phyloP scores from a whole-genome alignment of 2,329 filamentous ascomycete genomes.

The Ceratocystis huliohia region DNA sequence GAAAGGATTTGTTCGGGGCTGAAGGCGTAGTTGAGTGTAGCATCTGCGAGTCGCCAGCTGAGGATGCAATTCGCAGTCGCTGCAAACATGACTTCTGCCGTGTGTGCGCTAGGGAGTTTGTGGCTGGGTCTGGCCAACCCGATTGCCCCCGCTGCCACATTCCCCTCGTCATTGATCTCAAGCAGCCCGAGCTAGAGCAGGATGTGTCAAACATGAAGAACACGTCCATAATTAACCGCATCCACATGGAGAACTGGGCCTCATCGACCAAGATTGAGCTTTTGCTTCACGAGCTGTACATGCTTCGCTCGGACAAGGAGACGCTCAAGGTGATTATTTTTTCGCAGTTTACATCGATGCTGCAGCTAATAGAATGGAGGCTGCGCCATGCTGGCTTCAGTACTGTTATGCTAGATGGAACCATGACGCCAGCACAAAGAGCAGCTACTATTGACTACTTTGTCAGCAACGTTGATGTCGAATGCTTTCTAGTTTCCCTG shows the following conservation, averaged over 20 bases:
- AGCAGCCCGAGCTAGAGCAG: constrained; percentile 89
- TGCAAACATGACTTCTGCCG: constrained; percentile 68
- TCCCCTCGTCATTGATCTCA: constrained; percentile 74
- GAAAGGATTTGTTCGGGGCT: constrained; percentile 60
- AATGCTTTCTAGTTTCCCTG: constrained; percentile 89
- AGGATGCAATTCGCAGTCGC: constrained; percentile 82
- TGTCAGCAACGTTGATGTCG: constrained; percentile 87
- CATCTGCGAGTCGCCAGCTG: constrained; percentile 91
- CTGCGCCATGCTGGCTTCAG: constrained; percentile 93
- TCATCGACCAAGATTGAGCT: constrained; percentile 97
- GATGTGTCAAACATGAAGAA: constrained; percentile 70
- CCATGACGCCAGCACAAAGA: constrained; percentile 87
- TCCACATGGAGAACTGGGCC: constrained; percentile 98
- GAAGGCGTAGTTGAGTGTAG: constrained; percentile 86
- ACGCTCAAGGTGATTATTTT: constrained; percentile 97
- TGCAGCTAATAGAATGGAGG: constrained; percentile 94
- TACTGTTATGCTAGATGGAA: constrained; percentile 95
- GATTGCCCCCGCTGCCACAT: constrained; percentile 92
- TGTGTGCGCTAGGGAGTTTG: constrained; percentile 38
- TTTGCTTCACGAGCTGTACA: constrained; percentile 85
- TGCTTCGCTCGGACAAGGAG: constrained; percentile 79
- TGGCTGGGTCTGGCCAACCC: constrained; percentile 61
- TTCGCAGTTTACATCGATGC: constrained; percentile 92
- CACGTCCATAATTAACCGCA: constrained; percentile 93
- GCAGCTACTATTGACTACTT: constrained; percentile 92